Base-by-base conservation (phyloP, 352 stramenopile species). In the Peronospora destructor region DNA sequence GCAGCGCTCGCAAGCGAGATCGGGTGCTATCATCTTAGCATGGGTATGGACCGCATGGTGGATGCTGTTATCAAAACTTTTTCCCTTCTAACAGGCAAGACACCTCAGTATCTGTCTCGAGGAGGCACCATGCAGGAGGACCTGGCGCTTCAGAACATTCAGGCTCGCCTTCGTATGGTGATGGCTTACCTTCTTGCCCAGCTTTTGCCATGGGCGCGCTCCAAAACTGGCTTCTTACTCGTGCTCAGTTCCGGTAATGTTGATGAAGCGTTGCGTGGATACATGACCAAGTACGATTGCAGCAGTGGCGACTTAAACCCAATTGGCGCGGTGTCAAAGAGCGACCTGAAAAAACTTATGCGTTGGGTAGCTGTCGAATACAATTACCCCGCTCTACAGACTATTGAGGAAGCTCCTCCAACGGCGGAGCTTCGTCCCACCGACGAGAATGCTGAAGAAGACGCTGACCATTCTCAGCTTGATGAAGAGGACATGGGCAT, bases 281-380 rank as follows among this genome's bases (percentile, higher is more conserved):
- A 99, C 76, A 97, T 99, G 91, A 99, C 96, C 37, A 99, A 99
- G 72, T 99, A 99, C 56, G 96, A 99, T 76, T 98, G 96, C 71
- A 98, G 88, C 56, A 97, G 84, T 48, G 96, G 95, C 10, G 96
- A 99, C 64, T 61, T 99, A 43, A 99, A 99, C 69, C 96, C 96
- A 1, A 99, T 99, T 59, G 96, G 96, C 26, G 92, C 84, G 0
- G 96, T 99, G 37, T 97, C 82, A 11, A 97, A 97, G 64, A 68
- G 84, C 16, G 95, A 99, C 61, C 63, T 99, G 26, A 99, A 98
- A 71, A 91, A 91, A 13, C 87, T 99, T 54, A 66, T 99, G n/a
- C 56, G 80, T 14, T 99, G 85, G 79, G 88, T 85, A 4, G 85
- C 93, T 0, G 50, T 84, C 16, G 70, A 92, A 35, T 98, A 97